Evolutionary conservation across 2,329 filamentous ascomycete genomes (phyloP).

Genomic region (Scedosporium boydii): DNA sequence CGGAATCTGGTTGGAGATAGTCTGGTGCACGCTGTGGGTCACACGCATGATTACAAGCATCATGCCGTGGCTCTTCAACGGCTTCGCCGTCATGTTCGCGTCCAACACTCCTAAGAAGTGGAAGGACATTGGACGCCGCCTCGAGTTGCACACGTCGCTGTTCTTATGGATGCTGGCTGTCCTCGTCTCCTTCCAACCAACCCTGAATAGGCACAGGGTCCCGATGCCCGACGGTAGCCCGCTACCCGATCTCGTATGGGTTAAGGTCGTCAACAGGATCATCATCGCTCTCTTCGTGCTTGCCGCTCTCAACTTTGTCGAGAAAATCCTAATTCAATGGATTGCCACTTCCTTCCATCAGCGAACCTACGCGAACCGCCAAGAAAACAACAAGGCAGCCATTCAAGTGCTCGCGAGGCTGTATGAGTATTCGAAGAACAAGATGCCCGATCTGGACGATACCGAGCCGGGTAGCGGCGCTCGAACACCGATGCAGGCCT

Average conservation of each 20-base stretch:
- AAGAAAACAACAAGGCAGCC: slow-evolving; percentile 87
- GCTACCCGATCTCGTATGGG: slow-evolving; percentile 46
- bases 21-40: slow-evolving; percentile 88
- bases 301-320: slow-evolving; percentile 68
- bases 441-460: slow-evolving; percentile 44
- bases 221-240: slow-evolving; percentile 16
- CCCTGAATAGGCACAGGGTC: slow-evolving; percentile 53
- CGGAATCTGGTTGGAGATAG: slow-evolving; percentile 85
- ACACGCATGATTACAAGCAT: slow-evolving; percentile 45
- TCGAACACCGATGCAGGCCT: slow-evolving; percentile 63
- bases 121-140: slow-evolving; percentile 75
- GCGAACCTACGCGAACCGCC: slow-evolving; percentile 81
- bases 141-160: slow-evolving; percentile 76
- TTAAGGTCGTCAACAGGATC: slow-evolving; percentile 72
- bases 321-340: slow-evolving; percentile 91
- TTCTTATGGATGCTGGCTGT: slow-evolving; percentile 91
- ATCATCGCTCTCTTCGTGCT: slow-evolving; percentile 78
- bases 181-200: slow-evolving; percentile 76
- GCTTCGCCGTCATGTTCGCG: slow-evolving; percentile 58
- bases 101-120: slow-evolving; percentile 90
- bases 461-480: slow-evolving; percentile 43
- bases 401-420: slow-evolving; percentile 51
- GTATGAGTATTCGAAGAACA: slow-evolving; percentile 67
- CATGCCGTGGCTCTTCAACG: slow-evolving; percentile 35
- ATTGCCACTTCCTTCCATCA: slow-evolving; percentile 90